Evolutionary conservation across 1,284 basidiomycete genomes (phyloP).

Genomic region (Afroboletus lepidellus): DNA sequence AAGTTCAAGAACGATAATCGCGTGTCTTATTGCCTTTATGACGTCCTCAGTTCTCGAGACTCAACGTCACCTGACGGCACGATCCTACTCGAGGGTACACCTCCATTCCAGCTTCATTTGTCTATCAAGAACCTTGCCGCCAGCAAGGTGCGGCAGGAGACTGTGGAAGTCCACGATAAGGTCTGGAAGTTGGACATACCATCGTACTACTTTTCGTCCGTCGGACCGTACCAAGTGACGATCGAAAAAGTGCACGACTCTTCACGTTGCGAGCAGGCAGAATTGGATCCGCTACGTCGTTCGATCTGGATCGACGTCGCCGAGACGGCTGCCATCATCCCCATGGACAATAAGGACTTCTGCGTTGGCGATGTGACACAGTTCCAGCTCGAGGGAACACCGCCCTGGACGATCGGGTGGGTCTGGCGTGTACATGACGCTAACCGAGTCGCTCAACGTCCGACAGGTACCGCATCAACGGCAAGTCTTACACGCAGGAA

Average conservation of each 20-base stretch:
- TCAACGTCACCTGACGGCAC: conserved; percentile 55
- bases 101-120: conserved; percentile 83
- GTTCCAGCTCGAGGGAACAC: conserved; percentile 91
- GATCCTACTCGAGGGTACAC: conserved; percentile 65
- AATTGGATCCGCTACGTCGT: conserved; percentile 60
- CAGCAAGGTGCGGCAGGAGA: conserved; percentile 59
- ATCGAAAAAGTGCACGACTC: conserved; percentile 78
- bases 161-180: conserved; percentile 55
- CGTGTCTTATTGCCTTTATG: conserved; percentile 75
- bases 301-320: conserved; percentile 86
- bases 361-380: conserved; percentile 91
- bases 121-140: conserved; percentile 75
- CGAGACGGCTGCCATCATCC: conserved; percentile 90
- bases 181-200: conserved; percentile 79
- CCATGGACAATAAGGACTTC: conserved; percentile 78
- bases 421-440: conserved; percentile 27
- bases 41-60: conserved; percentile 57
- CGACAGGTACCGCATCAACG: conserved; percentile 77
- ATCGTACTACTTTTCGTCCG: conserved; percentile 67
- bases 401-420: conserved; percentile 93
- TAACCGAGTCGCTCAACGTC: conserved; percentile 7
- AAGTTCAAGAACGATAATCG: conserved; percentile 69
- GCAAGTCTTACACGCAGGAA: conserved; percentile 72
- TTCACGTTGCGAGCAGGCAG: conserved; percentile 75
- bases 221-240: conserved; percentile 78